Conservation (phyloP, 2,329 filamentous ascomycete genomes). For the Fusarium nisikadoi region DNA sequence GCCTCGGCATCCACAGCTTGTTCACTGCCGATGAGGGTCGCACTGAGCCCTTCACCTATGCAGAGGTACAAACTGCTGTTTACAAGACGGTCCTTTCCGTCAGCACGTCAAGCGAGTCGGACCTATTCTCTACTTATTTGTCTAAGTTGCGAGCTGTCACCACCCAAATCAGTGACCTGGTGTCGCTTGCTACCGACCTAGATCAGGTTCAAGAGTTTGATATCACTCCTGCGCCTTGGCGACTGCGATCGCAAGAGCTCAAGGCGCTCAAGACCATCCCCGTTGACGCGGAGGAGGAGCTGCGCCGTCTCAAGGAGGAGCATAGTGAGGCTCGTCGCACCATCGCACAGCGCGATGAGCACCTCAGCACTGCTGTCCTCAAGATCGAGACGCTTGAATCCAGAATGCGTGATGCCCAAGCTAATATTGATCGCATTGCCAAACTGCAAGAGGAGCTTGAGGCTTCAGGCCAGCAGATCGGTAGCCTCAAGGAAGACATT, state of each 20-base stretch:
- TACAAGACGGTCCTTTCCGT: slow-evolving; percentile 60
- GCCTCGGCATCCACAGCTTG: slow-evolving; percentile 71
- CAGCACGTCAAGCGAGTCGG: slow-evolving; percentile 69
- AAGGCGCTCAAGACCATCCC: slow-evolving; percentile 84
- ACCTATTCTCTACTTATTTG: slow-evolving; percentile 76
- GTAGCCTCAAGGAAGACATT: slow-evolving; percentile 69
- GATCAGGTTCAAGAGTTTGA: slow-evolving; percentile 84
- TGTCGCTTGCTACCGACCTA: slow-evolving; percentile 75
- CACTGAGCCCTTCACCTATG: slow-evolving; percentile 71
- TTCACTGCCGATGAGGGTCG: slow-evolving; percentile 77
- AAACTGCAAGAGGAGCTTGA: slow-evolving; percentile 71
- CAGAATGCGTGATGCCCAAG: slow-evolving; percentile 83
- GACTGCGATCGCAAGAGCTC: slow-evolving; percentile 81
- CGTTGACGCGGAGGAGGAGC: slow-evolving; percentile 85
- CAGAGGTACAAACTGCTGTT: slow-evolving; percentile 74
- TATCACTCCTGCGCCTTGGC: slow-evolving; percentile 80
- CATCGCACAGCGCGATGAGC: slow-evolving; percentile 79
- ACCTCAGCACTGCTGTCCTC: slow-evolving; percentile 86
- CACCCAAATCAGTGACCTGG: slow-evolving; percentile 74
- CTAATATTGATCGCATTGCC: slow-evolving; percentile 76
- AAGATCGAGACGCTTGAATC: slow-evolving; percentile 94
- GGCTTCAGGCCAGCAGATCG: slow-evolving; percentile 60
- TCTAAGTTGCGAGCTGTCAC: slow-evolving; percentile 74
- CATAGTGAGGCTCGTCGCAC: slow-evolving; percentile 79
- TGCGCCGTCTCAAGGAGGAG: slow-evolving; percentile 82